Evolutionary conservation across 78 protist species (phyloP).

Genomic region (Planoprotostelium fungivorum): DNA sequence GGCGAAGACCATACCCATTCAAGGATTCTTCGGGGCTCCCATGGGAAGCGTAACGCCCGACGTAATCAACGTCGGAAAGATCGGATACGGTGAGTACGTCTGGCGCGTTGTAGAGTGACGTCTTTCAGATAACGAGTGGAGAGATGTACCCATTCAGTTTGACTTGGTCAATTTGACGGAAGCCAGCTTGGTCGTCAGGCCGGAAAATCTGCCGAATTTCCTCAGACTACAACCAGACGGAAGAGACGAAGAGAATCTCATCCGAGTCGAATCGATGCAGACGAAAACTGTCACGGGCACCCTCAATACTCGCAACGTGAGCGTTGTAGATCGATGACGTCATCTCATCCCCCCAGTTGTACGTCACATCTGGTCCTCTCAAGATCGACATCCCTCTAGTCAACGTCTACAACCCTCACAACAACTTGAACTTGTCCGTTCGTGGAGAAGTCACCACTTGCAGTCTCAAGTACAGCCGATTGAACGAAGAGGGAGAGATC

Average conservation of each 20-base stretch:
- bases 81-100: neutral
- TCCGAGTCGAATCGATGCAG: slow-evolving; percentile 22
- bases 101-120: neutral
- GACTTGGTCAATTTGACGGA: neutral
- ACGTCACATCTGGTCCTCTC: slow-evolving; percentile 19
- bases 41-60: neutral
- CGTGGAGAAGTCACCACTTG: slow-evolving; percentile 24
- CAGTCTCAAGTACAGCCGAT: slow-evolving; percentile 33
- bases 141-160: neutral
- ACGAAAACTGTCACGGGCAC: neutral
- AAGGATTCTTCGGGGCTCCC: neutral
- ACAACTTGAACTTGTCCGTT: slow-evolving; percentile 4
- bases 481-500: slow-evolving; percentile 21
- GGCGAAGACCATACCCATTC: neutral
- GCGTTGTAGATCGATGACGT: slow-evolving; percentile 33
- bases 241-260: slow-evolving; percentile 21
- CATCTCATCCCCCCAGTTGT: slow-evolving; percentile 3
- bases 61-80: neutral
- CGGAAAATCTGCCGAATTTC: neutral
- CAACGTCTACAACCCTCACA: slow-evolving; percentile 32
- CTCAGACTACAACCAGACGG: neutral
- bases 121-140: neutral
- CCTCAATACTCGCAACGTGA: neutral
- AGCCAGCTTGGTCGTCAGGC: neutral
- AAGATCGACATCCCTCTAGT: slow-evolving; percentile 17